phyloP scores from a whole-genome alignment of 2,329 filamentous ascomycete genomes.

The Escovopsis sp. region DNA sequence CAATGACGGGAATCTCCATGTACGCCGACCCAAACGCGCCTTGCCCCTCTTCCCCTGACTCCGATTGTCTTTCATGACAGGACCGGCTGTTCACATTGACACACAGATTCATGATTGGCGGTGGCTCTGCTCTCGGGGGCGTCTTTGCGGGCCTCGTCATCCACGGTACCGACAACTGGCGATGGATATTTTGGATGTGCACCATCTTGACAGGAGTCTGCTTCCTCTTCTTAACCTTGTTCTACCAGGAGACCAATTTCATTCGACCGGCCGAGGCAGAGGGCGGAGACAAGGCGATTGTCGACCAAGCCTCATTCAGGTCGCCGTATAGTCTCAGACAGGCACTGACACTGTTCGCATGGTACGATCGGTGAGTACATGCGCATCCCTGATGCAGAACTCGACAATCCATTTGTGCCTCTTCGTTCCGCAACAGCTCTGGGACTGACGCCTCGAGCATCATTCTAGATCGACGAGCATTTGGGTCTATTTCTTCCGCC shows the following conservation, averaged over 20 bases:
- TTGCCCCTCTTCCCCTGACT: too few species aligned
- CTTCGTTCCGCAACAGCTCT: too few species aligned
- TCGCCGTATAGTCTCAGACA: background rate
- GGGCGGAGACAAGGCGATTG: background rate
- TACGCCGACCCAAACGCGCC: background rate
- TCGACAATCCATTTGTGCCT: too few species aligned
- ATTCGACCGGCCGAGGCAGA: background rate
- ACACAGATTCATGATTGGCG: conserved; percentile 1
- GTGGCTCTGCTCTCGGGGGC: background rate
- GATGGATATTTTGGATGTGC: conserved; percentile 1
- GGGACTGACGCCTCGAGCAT: too few species aligned
- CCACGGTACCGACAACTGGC: background rate
- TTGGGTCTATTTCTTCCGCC: background rate
- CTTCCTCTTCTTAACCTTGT: background rate
- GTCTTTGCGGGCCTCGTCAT: background rate
- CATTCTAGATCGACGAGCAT: background rate
- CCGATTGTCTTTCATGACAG: background rate
- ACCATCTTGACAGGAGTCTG: background rate
- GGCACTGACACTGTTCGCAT: background rate
- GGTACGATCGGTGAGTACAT: background rate
- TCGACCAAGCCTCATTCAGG: background rate
- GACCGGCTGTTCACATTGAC: background rate
- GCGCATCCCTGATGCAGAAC: too few species aligned
- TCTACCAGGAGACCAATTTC: conserved; percentile 1
- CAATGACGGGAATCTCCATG: background rate